Conservation (phyloP, 305 asterid genomes). For the Fraxinus albicans region DNA sequence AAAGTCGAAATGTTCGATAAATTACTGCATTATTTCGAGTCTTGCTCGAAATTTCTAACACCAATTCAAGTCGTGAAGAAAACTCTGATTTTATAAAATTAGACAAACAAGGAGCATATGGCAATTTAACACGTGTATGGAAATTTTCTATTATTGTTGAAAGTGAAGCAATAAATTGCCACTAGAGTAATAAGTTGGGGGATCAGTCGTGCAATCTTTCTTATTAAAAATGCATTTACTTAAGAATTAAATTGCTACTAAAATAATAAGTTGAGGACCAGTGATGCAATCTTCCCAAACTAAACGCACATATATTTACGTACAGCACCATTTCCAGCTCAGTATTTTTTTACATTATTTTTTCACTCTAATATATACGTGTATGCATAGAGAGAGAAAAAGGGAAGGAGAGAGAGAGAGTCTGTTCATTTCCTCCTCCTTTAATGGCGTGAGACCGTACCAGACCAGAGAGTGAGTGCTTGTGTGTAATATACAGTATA, state of each 20-base stretch:
- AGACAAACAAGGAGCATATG: neutral
- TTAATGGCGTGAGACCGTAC: slow-evolving; percentile 45
- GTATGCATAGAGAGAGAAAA: slow-evolving; percentile 10
- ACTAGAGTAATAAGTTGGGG: neutral
- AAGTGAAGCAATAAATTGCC: neutral
- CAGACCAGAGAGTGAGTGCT: slow-evolving; percentile 25
- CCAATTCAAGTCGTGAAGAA: neutral
- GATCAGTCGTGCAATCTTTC: neutral
- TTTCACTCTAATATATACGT: neutral
- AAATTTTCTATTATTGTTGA: neutral
- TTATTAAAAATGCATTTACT: neutral
- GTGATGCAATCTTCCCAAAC: neutral
- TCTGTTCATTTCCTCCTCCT: slow-evolving; percentile 43
- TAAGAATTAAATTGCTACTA: neutral
- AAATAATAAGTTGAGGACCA: neutral
- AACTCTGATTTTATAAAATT: neutral
- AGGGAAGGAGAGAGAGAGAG: slow-evolving; percentile 24
- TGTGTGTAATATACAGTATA: slow-evolving; percentile 25
- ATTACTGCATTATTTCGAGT: neutral
- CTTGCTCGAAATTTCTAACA: neutral
- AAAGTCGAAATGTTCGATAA: neutral
- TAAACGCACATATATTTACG: neutral
- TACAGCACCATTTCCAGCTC: neutral
- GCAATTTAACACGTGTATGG: neutral
- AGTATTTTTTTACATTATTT: neutral